Conservation (phyloP, 2,329 filamentous ascomycete genomes). For the Penicillium occitanis region DNA sequence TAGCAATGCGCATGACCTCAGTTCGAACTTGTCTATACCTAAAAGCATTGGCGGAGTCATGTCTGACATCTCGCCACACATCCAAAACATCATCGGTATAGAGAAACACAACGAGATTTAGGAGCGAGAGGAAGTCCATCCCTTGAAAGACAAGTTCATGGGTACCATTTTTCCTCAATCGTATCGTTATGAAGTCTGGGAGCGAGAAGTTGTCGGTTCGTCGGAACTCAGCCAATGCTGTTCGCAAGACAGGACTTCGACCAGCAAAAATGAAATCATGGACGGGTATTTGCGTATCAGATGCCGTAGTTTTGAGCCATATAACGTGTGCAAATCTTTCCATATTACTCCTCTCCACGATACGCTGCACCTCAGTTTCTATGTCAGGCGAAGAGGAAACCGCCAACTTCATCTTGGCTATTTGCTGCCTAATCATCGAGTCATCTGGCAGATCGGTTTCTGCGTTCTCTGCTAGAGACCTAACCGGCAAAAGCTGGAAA, state of each 20-base stretch:
- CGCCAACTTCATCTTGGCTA: slow-evolving; percentile 39
- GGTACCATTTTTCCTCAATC: slow-evolving; percentile 52
- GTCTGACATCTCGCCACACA: slow-evolving; percentile 77
- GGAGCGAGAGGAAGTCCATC: slow-evolving; percentile 72
- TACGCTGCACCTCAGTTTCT: slow-evolving; percentile 40
- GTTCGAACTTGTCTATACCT: slow-evolving; percentile 76
- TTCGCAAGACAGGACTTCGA: slow-evolving; percentile 68
- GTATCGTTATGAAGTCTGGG: slow-evolving; percentile 61
- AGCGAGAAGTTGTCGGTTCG: slow-evolving; percentile 56
- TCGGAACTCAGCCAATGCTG: slow-evolving; percentile 60
- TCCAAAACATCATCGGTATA: slow-evolving; percentile 81
- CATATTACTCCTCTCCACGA: slow-evolving; percentile 29
- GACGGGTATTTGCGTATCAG: slow-evolving; percentile 71
- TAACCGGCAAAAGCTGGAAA: slow-evolving; percentile 66
- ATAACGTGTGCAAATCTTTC: slow-evolving; percentile 33
- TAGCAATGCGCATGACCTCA: slow-evolving; percentile 85
- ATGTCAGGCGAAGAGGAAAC: slow-evolving; percentile 48
- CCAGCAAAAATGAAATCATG: slow-evolving; percentile 79
- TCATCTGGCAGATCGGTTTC: slow-evolving; percentile 28
- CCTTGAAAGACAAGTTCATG: slow-evolving; percentile 65
- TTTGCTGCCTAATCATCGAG: slow-evolving; percentile 16
- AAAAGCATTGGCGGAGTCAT: slow-evolving; percentile 63
- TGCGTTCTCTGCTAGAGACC: slow-evolving; percentile 55
- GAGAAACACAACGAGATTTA: slow-evolving; percentile 76
- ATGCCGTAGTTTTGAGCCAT: slow-evolving; percentile 57